Evolutionary conservation across 345 rosid genomes (phyloP).

Genomic region (Fremontodendron californicum): DNA sequence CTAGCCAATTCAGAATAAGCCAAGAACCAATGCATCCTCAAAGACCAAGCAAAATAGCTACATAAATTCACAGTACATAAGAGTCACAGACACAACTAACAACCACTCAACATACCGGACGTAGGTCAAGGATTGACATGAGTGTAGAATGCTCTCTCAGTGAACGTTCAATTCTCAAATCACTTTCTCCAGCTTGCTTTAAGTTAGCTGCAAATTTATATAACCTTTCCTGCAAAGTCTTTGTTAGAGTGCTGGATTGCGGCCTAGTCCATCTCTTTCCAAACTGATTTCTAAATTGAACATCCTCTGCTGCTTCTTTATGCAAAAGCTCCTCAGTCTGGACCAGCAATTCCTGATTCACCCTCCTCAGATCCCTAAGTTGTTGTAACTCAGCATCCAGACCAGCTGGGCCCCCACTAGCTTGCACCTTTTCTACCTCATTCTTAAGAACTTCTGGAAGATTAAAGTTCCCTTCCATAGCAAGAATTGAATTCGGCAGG

Average conservation of each 20-base stretch:
- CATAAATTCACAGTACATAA: neutral
- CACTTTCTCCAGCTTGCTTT: conserved; percentile 98
- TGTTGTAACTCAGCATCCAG: conserved; percentile 92
- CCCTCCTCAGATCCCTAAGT: conserved; percentile 85
- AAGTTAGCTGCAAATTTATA: conserved; percentile 89
- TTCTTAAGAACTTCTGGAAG: conserved; percentile 79
- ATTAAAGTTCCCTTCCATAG: conserved; percentile 70
- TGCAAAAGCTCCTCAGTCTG: conserved; percentile 96
- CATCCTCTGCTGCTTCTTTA: conserved; percentile 91
- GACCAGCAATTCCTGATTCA: conserved; percentile 82
- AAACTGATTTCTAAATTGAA: conserved; percentile 92
- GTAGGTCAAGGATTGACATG: conserved; percentile 87
- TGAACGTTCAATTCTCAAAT: conserved; percentile 86
- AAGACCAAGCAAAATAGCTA: neutral
- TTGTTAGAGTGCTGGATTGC: conserved; percentile 91
- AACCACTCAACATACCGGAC: conserved; percentile 53
- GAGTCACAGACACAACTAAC: neutral
- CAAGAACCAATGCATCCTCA: neutral
- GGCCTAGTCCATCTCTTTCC: conserved; percentile 99
- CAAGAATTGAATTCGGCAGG: conserved; percentile 92
- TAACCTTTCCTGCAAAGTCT: conserved; percentile 91
- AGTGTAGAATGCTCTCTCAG: conserved; percentile 74
- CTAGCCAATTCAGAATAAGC: neutral
- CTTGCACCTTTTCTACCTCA: conserved; percentile 95
- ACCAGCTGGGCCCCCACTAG: conserved; percentile 91